Percentiles rank a stretch among this genome's conserved stretches.
Conservation (phyloP, 805 yeast genomes). For the Metschnikowia bowlesiae region DNA sequence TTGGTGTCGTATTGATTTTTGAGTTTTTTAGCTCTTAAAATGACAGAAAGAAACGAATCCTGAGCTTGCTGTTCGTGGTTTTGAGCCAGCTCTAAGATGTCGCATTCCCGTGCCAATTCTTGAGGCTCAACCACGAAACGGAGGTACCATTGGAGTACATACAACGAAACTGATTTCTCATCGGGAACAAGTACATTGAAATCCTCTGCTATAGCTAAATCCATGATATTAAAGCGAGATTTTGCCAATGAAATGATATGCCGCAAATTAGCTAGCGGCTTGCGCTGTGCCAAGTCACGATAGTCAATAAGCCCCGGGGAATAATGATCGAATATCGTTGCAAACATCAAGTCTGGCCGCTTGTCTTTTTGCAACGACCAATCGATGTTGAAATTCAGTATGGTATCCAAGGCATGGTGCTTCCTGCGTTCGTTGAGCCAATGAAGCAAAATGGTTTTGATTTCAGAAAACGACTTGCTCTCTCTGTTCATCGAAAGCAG, state of each 20-base stretch:
- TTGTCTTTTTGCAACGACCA: conserved; percentile 48
- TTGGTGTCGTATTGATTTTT: conserved; percentile 31
- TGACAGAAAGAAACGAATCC: conserved; percentile 6
- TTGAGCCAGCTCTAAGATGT: background rate
- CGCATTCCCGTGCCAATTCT: background rate
- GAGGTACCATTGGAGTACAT: conserved; percentile 56
- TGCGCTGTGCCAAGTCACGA: conserved; percentile 22
- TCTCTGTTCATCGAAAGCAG: conserved; percentile 19
- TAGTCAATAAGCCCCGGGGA: conserved; percentile 16
- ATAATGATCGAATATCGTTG: conserved; percentile 29
- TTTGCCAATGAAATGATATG: conserved; percentile 41
- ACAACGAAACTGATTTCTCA: conserved; percentile 56
- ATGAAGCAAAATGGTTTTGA: conserved; percentile 31
- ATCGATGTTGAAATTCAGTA: conserved; percentile 49
- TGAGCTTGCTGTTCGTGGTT: background rate
- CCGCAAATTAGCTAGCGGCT: conserved; percentile 12
- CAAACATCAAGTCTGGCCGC: conserved; percentile 46
- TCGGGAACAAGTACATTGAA: conserved; percentile 48
- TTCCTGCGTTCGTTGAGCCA: conserved; percentile 47
- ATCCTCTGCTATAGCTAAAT: conserved; percentile 53
- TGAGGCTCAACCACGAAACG: conserved; percentile 20
- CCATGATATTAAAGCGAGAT: conserved; percentile 45
- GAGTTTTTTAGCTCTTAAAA: conserved; percentile 14
- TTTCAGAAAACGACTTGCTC: conserved; percentile 25
- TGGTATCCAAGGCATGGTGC: conserved; percentile 18